Evolutionary conservation across 2,329 filamentous ascomycete species (phyloP).

Genomic region (Dactylellina drechsleri): DNA sequence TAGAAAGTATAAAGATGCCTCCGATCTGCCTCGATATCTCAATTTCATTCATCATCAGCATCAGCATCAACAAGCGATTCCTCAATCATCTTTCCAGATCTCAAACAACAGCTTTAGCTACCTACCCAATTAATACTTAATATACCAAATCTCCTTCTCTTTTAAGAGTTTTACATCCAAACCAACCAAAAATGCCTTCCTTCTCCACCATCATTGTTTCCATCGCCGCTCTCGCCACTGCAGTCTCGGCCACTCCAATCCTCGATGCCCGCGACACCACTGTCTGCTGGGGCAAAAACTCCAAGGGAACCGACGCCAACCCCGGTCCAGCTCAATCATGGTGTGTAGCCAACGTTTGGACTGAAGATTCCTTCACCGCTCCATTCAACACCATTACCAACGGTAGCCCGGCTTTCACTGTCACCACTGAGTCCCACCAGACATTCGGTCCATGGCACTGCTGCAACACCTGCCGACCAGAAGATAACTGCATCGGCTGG

Average conservation of each 20-base stretch:
- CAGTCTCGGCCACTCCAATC: slow-evolving; percentile 30
- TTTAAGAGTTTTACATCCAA: slow-evolving; percentile 21
- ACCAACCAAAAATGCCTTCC: slow-evolving; percentile 38
- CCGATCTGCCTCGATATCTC: slow-evolving; percentile 1
- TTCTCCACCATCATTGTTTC: slow-evolving; percentile 32
- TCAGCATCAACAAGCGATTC: slow-evolving; percentile 14
- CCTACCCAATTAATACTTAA: slow-evolving; percentile 1
- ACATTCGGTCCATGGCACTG: slow-evolving; percentile 42
- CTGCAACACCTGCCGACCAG: slow-evolving; percentile 36
- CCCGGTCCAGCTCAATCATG: slow-evolving; percentile 12
- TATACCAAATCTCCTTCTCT: slow-evolving; percentile 10
- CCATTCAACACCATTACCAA: slow-evolving; percentile 16
- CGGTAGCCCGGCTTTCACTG: not conserved
- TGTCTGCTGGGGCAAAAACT: slow-evolving; percentile 36
- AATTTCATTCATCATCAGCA: slow-evolving; percentile 33
- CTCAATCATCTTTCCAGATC: slow-evolving; percentile 8
- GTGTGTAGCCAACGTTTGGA: not conserved
- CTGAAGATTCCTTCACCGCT: slow-evolving; percentile 35
- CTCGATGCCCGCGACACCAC: slow-evolving; percentile 27
- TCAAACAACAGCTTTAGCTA: slow-evolving; percentile 2
- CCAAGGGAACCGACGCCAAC: slow-evolving; percentile 42
- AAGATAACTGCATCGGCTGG: slow-evolving; percentile 36
- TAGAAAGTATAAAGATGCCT: slow-evolving; percentile 27
- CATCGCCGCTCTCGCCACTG: slow-evolving; percentile 21
- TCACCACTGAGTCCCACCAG: slow-evolving; percentile 34